Base-by-base conservation (phyloP, 1,284 basidiomycete species). In the Ustilago lituana region DNA sequence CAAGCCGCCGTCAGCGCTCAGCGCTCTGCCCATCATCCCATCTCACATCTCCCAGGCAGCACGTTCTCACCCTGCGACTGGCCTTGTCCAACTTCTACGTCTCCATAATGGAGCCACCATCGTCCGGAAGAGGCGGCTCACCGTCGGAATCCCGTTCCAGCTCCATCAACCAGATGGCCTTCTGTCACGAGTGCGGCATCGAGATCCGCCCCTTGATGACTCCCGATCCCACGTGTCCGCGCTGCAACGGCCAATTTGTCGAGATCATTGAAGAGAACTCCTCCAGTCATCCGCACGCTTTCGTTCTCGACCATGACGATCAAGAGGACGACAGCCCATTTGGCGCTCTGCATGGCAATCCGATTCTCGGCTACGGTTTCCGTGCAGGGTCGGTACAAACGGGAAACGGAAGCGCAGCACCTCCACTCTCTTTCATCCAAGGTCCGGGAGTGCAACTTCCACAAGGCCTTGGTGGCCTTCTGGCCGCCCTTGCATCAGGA, bases 201-300 rank as follows among this genome's bases (percentile, higher is more conserved):
- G 75, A 77, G 39, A 73, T 76, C n/a, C 53, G 63, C 14, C 75
- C 76, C 0, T 58, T 77, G 33, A 68, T 69, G 59, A 69, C 63
- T 3, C 74, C 73, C 12, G 64, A 73, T 27, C 74, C 73, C 14
- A 69, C 69, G 12, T 78, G 77, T 38, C 74, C 74, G 2, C 65
- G 71, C 19, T 78, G 77, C 63, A 69, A 70, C 40, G 73, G 75
- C 14, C 54, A 56, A 26, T 78, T 78, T 38, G 67, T 78, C 45
- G 77, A 78, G 43, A 55, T 67, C 49, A 67, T 72, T 35, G 62
- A 71, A 14, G 43, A 69, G 15, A 40, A 20, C 12, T 31, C 57
- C 2, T 31, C 32, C n/a, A 14, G 24, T 11, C 27, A 29, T 29
- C 27, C 27, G 12, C 27, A 29, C 12, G 27, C 6, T 29, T 14